These are phyloP conservation scores for Rhynchospora tenuis DNA, from an alignment of 176 grass and related monocot genomes.

Conservation along the genomic window DNA sequence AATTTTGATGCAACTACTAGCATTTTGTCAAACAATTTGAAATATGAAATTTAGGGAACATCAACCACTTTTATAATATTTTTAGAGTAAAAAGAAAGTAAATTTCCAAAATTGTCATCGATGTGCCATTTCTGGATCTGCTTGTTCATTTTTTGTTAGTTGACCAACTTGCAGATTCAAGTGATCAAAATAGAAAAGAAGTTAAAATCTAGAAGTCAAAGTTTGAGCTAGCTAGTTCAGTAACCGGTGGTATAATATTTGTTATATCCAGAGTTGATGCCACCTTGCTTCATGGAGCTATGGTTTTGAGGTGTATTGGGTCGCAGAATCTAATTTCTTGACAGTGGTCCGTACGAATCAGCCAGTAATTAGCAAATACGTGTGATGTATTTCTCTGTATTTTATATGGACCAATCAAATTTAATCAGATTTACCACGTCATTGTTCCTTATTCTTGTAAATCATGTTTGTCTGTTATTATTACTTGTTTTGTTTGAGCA, in stretches of 20 bases:
- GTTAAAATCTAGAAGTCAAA: not conserved
- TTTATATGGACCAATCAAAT: not conserved
- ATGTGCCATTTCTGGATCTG: not conserved
- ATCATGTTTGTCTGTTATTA: not conserved
- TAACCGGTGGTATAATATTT: not conserved
- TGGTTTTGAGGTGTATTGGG: not conserved
- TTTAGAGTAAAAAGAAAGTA: not conserved
- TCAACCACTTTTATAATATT: not conserved
- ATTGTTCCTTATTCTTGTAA: not conserved
- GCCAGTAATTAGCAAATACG: not conserved
- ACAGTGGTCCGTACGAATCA: not conserved
- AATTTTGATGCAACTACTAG: too few species aligned
- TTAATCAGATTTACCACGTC: not conserved
- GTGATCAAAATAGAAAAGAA: not conserved
- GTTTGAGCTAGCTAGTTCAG: not conserved
- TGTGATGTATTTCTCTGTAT: not conserved
- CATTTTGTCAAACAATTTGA: too few species aligned
- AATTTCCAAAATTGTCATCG: not conserved
- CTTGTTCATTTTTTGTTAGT: not conserved
- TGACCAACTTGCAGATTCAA: conserved; percentile 2
- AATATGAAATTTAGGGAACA: not conserved
- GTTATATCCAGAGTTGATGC: not conserved
- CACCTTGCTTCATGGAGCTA: not conserved
- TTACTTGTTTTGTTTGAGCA: too few species aligned
- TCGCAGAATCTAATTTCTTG: conserved; percentile 9